Base-by-base conservation (phyloP, 2,329 filamentous ascomycete genomes). In the Curvularia verruculosa region DNA sequence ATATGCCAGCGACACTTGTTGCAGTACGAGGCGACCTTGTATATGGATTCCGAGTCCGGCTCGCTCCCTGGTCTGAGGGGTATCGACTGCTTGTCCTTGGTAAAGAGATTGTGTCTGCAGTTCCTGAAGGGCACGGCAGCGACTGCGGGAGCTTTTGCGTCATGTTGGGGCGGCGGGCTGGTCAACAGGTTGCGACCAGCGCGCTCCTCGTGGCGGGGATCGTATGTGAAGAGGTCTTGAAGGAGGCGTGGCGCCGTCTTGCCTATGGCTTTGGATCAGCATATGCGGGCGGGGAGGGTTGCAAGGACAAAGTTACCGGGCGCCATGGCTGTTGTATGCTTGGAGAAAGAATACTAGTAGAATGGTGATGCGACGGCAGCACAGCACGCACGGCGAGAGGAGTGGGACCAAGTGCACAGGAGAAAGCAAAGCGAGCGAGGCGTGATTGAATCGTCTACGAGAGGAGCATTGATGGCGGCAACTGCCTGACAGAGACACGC, bases 11-110 rank as follows among this genome's bases (percentile, higher is more conserved):
- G 83, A 70, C 88, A 91, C 57, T 78, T 80, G 54, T 80, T 75
- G 73, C 88, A 91, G 62, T 86, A 81, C 3, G 86, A 81, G 15
- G 87, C 83, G 26, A 88, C 78, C 63, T 82, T 85, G 69, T 84
- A 86, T 45, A 79, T 69, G 2, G 81, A 80, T 6, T 71, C 58
- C 29, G 63, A 61, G 56, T 75, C 71, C 34, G 77, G 71, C 29
- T 73, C 67, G 28, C 75, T 69, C 54, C 82, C 80, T 10, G 78
- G 70, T 10, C 72, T 70, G 5, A 82, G 80, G 24, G 82, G 69
- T 29, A 77, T 72, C 52, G 83, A 85, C 71, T 88, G 85, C 44
- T 79, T 77, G 19, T 75, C 59, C 69, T 90, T 89, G 44, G 78
- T 78, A 43, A 82, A 78, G 69, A 89, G 86, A 26, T 78, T 75